Evolutionary conservation across 2,329 filamentous ascomycete genomes (phyloP).

Genomic region (Pestalotiopsis sp.): DNA sequence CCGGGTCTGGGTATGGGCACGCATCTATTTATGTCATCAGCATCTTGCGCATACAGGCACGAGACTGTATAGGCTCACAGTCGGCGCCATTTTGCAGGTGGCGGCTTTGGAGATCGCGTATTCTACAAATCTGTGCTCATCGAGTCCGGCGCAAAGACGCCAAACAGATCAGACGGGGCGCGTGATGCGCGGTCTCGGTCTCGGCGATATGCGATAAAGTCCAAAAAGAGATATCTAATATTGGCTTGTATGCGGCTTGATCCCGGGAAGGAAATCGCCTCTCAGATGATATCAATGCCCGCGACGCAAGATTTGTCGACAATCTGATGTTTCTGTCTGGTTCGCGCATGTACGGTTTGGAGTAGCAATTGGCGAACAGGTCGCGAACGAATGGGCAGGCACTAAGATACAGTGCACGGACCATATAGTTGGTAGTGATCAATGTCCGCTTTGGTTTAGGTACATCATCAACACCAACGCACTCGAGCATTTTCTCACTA

Average conservation of each 20-base stretch:
- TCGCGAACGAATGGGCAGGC: background rate
- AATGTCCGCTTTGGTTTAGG: too few relatives aligned
- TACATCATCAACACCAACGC: too few relatives aligned
- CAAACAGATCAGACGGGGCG: background rate
- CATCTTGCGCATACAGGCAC: background rate
- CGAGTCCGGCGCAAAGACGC: background rate
- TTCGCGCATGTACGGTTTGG: background rate
- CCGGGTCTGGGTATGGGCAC: slow-evolving; percentile 49
- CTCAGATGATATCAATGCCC: background rate
- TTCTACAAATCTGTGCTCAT: background rate
- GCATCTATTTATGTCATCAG: slow-evolving; percentile 23
- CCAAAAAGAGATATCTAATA: background rate
- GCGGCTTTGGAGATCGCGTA: background rate
- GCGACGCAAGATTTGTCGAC: background rate
- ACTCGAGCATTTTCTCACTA: too few relatives aligned
- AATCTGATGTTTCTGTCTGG: background rate
- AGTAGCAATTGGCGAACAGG: slow-evolving; percentile 1
- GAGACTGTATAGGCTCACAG: background rate
- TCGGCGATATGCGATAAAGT: background rate
- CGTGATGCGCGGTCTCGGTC: background rate
- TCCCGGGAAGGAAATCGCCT: background rate
- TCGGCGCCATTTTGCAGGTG: slow-evolving; percentile 6
- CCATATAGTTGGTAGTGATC: background rate
- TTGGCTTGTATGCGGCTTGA: background rate
- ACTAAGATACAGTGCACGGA: background rate